phyloP scores from a whole-genome alignment of 2,329 filamentous ascomycete species.

The Phialophora chinensis region DNA sequence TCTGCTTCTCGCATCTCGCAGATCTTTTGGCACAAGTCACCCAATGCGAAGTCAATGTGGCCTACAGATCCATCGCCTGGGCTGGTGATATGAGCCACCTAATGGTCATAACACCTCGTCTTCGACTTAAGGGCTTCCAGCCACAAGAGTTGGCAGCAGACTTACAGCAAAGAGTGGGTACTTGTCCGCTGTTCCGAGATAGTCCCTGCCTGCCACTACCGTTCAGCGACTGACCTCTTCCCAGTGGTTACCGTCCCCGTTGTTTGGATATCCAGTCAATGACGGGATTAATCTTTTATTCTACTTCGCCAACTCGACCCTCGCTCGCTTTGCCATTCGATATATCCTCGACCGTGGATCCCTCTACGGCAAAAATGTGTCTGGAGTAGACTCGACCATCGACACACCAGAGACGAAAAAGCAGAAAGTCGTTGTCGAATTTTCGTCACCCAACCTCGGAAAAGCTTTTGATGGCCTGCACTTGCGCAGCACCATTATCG shows the following conservation, averaged over 20 bases:
- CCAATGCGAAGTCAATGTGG: slow-evolving; percentile 71
- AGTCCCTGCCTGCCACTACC: background rate
- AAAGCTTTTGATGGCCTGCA: slow-evolving; percentile 81
- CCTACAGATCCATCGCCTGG: slow-evolving; percentile 79
- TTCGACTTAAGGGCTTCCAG: slow-evolving; percentile 75
- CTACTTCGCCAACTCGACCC: slow-evolving; percentile 73
- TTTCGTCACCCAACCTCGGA: slow-evolving; percentile 84
- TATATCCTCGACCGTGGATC: slow-evolving; percentile 68
- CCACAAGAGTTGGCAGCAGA: slow-evolving; percentile 66
- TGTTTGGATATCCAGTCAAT: slow-evolving; percentile 74
- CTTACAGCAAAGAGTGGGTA: slow-evolving; percentile 24
- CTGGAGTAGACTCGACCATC: slow-evolving; percentile 66
- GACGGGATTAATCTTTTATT: slow-evolving; percentile 76
- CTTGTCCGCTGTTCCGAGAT: background rate
- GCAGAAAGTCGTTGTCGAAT: slow-evolving; percentile 77
- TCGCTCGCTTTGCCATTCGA: slow-evolving; percentile 71
- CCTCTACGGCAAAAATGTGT: slow-evolving; percentile 69
- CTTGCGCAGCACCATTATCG: slow-evolving; percentile 77
- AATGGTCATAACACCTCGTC: slow-evolving; percentile 76
- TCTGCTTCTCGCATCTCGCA: slow-evolving; percentile 79
- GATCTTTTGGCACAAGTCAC: slow-evolving; percentile 71
- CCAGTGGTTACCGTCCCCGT: slow-evolving; percentile 73
- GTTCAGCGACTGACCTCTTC: background rate
- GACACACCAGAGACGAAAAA: slow-evolving; percentile 62
- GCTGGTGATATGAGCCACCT: slow-evolving; percentile 84